Evolutionary conservation across 1,139 yeast species (phyloP).

Genomic region (Candida tunisiensis): DNA sequence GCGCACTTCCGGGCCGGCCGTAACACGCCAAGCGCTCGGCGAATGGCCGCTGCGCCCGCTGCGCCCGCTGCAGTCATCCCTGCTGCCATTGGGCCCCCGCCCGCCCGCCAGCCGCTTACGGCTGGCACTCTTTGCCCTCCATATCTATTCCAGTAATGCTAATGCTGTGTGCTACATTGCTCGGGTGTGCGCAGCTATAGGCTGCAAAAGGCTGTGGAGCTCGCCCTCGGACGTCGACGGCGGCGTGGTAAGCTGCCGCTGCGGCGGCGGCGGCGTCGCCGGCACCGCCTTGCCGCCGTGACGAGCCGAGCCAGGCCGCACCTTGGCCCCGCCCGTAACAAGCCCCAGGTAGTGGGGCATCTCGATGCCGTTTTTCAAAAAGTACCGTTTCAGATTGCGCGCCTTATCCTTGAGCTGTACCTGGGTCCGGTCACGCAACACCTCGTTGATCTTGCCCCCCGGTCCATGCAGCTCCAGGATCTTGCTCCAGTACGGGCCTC

Average conservation of each 20-base stretch:
- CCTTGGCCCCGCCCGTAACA: conserved; percentile 75
- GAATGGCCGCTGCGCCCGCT: too few species aligned
- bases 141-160: too few species aligned
- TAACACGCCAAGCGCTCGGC: too few species aligned
- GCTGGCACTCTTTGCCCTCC: too few species aligned
- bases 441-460: conserved; percentile 77
- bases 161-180: too few species aligned
- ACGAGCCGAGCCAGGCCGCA: conserved; percentile 14
- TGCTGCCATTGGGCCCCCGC: too few species aligned
- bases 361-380: conserved; percentile 36
- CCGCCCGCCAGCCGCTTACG: too few species aligned
- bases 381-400: conserved; percentile 81
- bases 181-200: too few species aligned
- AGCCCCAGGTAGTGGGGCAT: conserved; percentile 64
- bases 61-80: too few species aligned
- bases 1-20: too few species aligned
- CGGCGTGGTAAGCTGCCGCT: background rate
- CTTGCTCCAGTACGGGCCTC: conserved; percentile 90
- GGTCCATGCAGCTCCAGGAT: conserved; percentile 80
- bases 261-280: background rate
- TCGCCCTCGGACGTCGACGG: too few species aligned
- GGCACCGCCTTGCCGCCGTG: background rate
- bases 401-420: conserved; percentile 93
- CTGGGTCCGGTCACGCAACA: conserved; percentile 70
- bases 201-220: too few species aligned